Percentiles rank a stretch among this genome's conserved stretches.
Conservation (phyloP, 2,329 filamentous ascomycete species). For the Thielaviopsis populi region DNA sequence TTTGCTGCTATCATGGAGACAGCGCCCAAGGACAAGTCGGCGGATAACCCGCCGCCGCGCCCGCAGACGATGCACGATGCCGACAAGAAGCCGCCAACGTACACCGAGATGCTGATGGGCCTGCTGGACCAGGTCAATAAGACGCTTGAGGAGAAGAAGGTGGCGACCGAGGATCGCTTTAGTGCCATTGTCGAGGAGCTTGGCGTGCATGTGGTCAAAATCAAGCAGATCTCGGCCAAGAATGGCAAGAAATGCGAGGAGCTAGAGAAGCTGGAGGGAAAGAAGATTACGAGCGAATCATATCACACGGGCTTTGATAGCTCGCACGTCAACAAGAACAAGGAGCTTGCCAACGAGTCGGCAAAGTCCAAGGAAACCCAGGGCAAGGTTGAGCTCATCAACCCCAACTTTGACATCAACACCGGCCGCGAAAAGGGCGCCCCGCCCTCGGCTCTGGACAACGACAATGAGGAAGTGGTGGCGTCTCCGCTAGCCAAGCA, state of each 20-base stretch:
- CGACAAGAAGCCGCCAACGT: conserved; percentile 61
- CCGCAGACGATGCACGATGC: conserved; percentile 68
- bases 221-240: conserved; percentile 62
- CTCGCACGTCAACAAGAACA: conserved; percentile 58
- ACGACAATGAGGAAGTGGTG: conserved; percentile 59
- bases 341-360: conserved; percentile 32
- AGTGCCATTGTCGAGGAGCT: conserved; percentile 67
- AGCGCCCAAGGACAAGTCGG: conserved; percentile 48
- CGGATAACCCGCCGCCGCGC: conserved; percentile 57
- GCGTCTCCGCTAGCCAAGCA: conserved; percentile 63
- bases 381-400: conserved; percentile 25
- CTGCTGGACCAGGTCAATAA: conserved; percentile 84
- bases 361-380: conserved; percentile 26
- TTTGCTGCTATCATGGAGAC: conserved; percentile 83
- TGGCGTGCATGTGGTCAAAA: conserved; percentile 59
- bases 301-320: conserved; percentile 84
- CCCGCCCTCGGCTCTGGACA: conserved; percentile 24
- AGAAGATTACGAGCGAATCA: conserved; percentile 87
- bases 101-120: conserved; percentile 97
- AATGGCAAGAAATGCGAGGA: conserved; percentile 58
- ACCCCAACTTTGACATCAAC: conserved; percentile 38
- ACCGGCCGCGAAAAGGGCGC: conserved; percentile 17
- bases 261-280: conserved; percentile 68
- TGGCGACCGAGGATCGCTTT: conserved; percentile 48
- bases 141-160: conserved; percentile 62